These are phyloP conservation scores for Thermoascus crustaceus DNA, from an alignment of 2,329 filamentous ascomycete species.

Conservation along the genomic window DNA sequence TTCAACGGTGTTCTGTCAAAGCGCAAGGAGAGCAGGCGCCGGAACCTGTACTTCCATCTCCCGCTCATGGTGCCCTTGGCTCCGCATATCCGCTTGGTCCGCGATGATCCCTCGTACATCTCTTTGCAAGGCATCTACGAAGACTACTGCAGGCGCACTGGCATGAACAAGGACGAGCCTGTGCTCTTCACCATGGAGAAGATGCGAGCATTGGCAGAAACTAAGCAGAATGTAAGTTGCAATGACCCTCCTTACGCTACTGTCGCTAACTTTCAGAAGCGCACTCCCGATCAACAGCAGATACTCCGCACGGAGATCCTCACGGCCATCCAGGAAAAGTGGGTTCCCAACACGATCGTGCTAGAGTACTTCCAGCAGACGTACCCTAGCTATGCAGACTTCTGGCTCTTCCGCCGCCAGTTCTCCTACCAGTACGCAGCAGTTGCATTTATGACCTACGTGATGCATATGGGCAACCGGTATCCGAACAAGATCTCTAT, in stretches of 20 bases:
- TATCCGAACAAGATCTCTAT: constrained; percentile 96
- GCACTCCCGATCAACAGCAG: constrained; percentile 56
- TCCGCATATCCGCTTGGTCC: constrained; percentile 87
- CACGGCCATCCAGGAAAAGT: constrained; percentile 86
- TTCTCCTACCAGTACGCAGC: constrained; percentile 94
- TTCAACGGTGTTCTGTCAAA: constrained; percentile 88
- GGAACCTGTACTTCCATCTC: constrained; percentile 92
- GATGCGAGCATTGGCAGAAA: constrained; percentile 65
- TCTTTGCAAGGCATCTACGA: constrained; percentile 93
- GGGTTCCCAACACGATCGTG: constrained; percentile 73
- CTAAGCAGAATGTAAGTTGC: constrained; percentile 47
- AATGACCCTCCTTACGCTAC: background rate
- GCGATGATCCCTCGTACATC: constrained; percentile 91
- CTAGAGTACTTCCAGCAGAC: constrained; percentile 83
- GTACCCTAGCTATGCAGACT: constrained; percentile 84
- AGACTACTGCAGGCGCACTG: constrained; percentile 82
- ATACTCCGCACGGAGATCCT: constrained; percentile 84
- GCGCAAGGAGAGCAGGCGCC: constrained; percentile 87
- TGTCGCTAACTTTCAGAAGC: constrained; percentile 26
- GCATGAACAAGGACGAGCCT: constrained; percentile 89
- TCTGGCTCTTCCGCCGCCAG: constrained; percentile 96
- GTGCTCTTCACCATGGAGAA: constrained; percentile 94
- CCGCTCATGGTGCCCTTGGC: constrained; percentile 93
- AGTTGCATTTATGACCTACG: constrained; percentile 96
- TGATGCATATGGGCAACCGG: constrained; percentile 92